phyloP scores from a whole-genome alignment of 495 filamentous ascomycete genomes.

The Barbatosphaeria neglecta region DNA sequence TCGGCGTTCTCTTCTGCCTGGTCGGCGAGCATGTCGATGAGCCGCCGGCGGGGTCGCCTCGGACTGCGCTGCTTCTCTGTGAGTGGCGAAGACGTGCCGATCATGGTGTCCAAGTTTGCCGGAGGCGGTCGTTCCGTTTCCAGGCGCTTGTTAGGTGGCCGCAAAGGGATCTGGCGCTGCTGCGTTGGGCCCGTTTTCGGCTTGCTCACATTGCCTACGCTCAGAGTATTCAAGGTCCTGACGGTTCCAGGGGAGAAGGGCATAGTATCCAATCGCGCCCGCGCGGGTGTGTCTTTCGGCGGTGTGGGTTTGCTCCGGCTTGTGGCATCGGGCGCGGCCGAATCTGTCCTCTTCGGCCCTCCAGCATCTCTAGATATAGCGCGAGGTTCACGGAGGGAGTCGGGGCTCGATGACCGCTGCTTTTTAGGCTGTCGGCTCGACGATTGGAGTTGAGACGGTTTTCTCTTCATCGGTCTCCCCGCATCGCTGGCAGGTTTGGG shows the following conservation, averaged over 20 bases:
- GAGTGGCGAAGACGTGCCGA: background rate
- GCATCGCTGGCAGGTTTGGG: background rate
- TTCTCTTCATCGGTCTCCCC: background rate
- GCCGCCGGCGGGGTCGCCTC: background rate
- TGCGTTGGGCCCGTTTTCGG: constrained; percentile 2
- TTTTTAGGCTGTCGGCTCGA: background rate
- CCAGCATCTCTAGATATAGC: background rate
- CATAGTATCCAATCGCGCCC: constrained; percentile 1
- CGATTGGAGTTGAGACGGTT: background rate
- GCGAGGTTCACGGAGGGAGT: background rate
- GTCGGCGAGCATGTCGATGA: constrained; percentile 1
- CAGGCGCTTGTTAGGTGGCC: constrained; percentile 6
- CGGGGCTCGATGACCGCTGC: background rate
- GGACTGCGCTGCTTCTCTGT: background rate
- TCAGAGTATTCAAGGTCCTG: constrained; percentile 12
- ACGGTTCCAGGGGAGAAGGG: constrained; percentile 18
- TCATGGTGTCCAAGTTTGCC: background rate
- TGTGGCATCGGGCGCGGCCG: background rate
- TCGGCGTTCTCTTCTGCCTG: constrained; percentile 1
- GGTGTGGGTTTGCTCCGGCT: constrained; percentile 1
- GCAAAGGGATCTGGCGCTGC: constrained; percentile 26
- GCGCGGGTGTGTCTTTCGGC: constrained; percentile 12
- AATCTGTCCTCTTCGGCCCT: background rate
- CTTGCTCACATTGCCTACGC: constrained; percentile 9
- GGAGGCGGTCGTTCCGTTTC: constrained; percentile 1